Evolutionary conservation across 2,329 filamentous ascomycete genomes (phyloP).

Genomic region (Ophiocordyceps camponoti-rufipedis): DNA sequence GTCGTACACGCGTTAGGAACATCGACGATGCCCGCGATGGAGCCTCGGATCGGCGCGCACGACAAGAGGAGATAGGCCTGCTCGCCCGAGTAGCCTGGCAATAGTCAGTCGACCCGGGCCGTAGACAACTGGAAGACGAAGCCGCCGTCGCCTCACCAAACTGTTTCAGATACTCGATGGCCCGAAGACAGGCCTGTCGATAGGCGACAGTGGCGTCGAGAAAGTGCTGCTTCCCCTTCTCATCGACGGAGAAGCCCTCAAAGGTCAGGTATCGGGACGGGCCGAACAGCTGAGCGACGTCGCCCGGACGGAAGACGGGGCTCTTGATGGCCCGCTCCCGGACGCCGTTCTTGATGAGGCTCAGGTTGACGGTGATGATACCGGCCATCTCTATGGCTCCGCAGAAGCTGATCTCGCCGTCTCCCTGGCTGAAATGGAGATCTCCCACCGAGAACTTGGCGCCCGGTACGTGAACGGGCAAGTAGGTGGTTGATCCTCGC

Average conservation of each 20-base stretch:
- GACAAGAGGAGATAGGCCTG: constrained; percentile 76
- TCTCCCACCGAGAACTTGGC: constrained; percentile 87
- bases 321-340: constrained; percentile 57
- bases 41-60: constrained; percentile 73
- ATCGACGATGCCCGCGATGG: constrained; percentile 78
- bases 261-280: constrained; percentile 39
- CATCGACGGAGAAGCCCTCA: constrained; percentile 75
- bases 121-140: background rate
- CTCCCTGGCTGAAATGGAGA: constrained; percentile 65
- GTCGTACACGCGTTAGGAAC: constrained; percentile 87
- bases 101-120: background rate
- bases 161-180: constrained; percentile 17
- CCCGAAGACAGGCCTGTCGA: constrained; percentile 54
- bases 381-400: constrained; percentile 91
- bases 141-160: constrained; percentile 8
- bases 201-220: constrained; percentile 78
- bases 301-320: constrained; percentile 72
- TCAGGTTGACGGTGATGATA: constrained; percentile 78
- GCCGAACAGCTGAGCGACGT: constrained; percentile 75
- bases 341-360: constrained; percentile 68
- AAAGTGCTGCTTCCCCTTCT: constrained; percentile 77
- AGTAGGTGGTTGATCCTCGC: constrained; percentile 63
- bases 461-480: constrained; percentile 71
- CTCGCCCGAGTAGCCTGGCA: constrained; percentile 44
- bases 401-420: constrained; percentile 80